Conservation (phyloP, 441 rosid genomes). For the Euphorbia schlechtendalii region DNA sequence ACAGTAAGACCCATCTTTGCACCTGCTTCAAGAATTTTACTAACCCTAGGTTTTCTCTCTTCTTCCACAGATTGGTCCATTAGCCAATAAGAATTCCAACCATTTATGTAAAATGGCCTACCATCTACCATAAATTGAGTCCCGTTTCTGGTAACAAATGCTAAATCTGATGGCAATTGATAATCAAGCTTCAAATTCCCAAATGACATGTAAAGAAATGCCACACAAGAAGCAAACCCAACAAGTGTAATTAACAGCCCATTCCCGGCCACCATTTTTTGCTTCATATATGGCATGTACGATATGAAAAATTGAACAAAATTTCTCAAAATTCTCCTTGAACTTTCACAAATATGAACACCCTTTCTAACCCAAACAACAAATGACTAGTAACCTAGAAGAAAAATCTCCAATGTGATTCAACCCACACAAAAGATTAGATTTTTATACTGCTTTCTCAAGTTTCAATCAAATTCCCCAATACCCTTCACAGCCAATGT, state of each 20-base stretch:
- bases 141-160: slow-evolving; percentile 66
- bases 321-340: not conserved
- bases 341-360: not conserved
- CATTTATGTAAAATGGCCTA: slow-evolving; percentile 54
- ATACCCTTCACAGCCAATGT: slow-evolving; percentile 7
- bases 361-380: slow-evolving; percentile 22
- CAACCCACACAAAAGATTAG: too few relatives aligned
- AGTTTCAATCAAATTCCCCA: too few relatives aligned
- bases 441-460: too few relatives aligned
- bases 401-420: too few relatives aligned
- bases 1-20: slow-evolving; percentile 91
- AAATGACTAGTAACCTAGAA: too few relatives aligned
- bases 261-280: slow-evolving; percentile 48
- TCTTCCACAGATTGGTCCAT: slow-evolving; percentile 83
- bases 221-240: slow-evolving; percentile 69
- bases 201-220: slow-evolving; percentile 69
- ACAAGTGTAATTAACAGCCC: slow-evolving; percentile 59
- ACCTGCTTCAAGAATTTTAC: slow-evolving; percentile 71
- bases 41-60: slow-evolving; percentile 50
- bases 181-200: slow-evolving; percentile 46
- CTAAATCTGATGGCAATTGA: slow-evolving; percentile 29
- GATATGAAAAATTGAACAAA: slow-evolving; percentile 1
- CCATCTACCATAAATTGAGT: slow-evolving; percentile 66
- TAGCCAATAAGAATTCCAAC: slow-evolving; percentile 98
- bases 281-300: slow-evolving; percentile 6